Evolutionary conservation across 495 filamentous ascomycete genomes (phyloP).

Genomic region (Thermochaetoides thermophila): DNA sequence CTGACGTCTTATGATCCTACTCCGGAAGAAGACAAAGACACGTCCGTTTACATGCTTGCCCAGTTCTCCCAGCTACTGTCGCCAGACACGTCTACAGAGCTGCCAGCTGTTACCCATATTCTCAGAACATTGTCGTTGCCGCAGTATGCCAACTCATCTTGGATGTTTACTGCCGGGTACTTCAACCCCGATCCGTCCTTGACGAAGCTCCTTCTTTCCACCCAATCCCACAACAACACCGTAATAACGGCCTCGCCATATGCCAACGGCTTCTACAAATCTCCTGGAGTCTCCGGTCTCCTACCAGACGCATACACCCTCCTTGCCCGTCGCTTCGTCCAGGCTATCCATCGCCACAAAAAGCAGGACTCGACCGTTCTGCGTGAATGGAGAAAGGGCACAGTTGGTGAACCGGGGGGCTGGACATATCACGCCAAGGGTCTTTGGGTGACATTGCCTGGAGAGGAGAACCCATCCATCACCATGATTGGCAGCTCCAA

Average conservation of each 20-base stretch:
- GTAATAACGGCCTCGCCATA: conserved; percentile 87
- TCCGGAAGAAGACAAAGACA: conserved; percentile 30
- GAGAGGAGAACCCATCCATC: conserved; percentile 47
- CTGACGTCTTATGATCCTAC: conserved; percentile 10
- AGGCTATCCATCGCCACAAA: conserved; percentile 44
- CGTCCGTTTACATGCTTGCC: conserved; percentile 69
- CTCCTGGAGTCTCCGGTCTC: conserved; percentile 73
- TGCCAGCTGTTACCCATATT: conserved; percentile 60
- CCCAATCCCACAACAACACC: conserved; percentile 50
- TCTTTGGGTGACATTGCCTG: conserved; percentile 71
- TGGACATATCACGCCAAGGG: conserved; percentile 99
- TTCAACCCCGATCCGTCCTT: conserved; percentile 87
- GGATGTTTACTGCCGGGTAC: conserved; percentile 96
- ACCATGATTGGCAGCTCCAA: conserved; percentile 84
- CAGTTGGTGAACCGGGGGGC: conserved; percentile 59
- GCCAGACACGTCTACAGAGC: conserved; percentile 74
- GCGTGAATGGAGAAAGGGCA: conserved; percentile 79
- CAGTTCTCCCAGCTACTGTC: conserved; percentile 74
- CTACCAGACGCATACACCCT: conserved; percentile 85
- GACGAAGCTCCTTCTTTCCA: conserved; percentile 60
- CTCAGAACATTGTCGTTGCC: conserved; percentile 48
- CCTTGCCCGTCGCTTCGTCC: conserved; percentile 68
- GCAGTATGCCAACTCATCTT: conserved; percentile 49
- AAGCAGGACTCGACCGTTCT: conserved; percentile 50
- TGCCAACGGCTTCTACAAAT: conserved; percentile 93